These are phyloP conservation scores for Myriosclerotinia scirpicola DNA, from an alignment of 2,329 filamentous ascomycete species.

Conservation along the genomic window DNA sequence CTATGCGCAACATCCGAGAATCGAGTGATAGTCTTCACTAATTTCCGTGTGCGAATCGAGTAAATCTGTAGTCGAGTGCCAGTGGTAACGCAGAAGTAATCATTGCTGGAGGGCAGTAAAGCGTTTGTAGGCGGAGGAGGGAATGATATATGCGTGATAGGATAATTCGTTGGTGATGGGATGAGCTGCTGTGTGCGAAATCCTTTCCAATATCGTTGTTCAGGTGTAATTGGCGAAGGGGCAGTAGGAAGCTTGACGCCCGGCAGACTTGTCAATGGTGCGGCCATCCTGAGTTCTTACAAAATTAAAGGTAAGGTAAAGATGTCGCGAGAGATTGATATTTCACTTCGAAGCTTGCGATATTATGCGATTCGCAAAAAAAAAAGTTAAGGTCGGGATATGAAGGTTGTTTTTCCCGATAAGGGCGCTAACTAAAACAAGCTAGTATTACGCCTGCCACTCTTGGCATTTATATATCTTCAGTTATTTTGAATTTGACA, in stretches of 20 bases:
- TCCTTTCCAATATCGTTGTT: slow-evolving; percentile 94
- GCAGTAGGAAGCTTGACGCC: slow-evolving; percentile 77
- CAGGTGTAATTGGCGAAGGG: slow-evolving; percentile 79
- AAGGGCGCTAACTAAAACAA: slow-evolving; percentile 6
- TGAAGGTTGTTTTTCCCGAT: slow-evolving; percentile 7
- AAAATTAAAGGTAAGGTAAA: slow-evolving; percentile 14
- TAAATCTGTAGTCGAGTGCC: slow-evolving; percentile 92
- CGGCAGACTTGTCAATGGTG: slow-evolving; percentile 38
- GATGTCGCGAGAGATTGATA: slow-evolving; percentile 18
- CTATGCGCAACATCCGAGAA: slow-evolving; percentile 91
- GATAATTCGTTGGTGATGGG: slow-evolving; percentile 72
- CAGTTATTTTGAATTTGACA: too few species aligned
- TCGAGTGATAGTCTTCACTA: slow-evolving; percentile 89
- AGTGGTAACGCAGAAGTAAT: slow-evolving; percentile 90
- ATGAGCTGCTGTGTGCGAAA: slow-evolving; percentile 91
- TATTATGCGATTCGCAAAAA: slow-evolving; percentile 16
- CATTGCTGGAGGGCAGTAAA: slow-evolving; percentile 51
- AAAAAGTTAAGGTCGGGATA: slow-evolving; percentile 12
- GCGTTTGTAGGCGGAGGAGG: slow-evolving; percentile 50
- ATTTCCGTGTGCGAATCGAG: slow-evolving; percentile 86
- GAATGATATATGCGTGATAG: slow-evolving; percentile 86
- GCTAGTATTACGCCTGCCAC: slow-evolving; percentile 16
- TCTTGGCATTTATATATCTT: background rate
- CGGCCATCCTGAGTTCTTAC: slow-evolving; percentile 35
- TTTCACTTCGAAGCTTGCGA: slow-evolving; percentile 15